A percentile compares a stretch with the other conserved stretches of the same genome.
These are phyloP conservation scores for Talaromyces thailandensis DNA, from an alignment of 495 filamentous ascomycete species.

Conservation along the genomic window DNA sequence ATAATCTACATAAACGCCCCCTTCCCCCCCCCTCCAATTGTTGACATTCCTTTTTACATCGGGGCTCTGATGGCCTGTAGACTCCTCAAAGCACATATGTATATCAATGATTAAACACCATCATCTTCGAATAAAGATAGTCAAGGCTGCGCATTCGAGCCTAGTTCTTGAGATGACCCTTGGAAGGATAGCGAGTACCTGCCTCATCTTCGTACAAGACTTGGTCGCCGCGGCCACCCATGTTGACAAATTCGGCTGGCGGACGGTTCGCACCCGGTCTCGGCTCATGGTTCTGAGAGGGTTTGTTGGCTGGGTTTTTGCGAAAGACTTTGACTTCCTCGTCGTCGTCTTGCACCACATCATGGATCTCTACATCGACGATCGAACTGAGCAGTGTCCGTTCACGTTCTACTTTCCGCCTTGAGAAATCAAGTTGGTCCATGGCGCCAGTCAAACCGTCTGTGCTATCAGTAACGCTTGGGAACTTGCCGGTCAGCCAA, in stretches of 20 bases:
- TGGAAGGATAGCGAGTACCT: constrained; percentile 24
- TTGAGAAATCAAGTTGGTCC: constrained; percentile 71
- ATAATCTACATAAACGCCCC: constrained; percentile 7
- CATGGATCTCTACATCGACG: constrained; percentile 65
- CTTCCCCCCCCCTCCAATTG: no score
- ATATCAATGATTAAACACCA: background rate
- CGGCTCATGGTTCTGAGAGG: constrained; percentile 41
- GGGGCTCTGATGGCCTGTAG: constrained; percentile 1
- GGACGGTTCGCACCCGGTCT: constrained; percentile 55
- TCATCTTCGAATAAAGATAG: background rate
- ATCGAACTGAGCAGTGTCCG: constrained; percentile 76
- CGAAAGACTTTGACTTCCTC: constrained; percentile 65
- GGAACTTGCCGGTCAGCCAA: constrained; percentile 58
- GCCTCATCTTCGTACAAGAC: constrained; percentile 58
- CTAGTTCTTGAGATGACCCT: background rate
- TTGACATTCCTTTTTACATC: constrained; percentile 5
- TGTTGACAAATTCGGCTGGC: constrained; percentile 65
- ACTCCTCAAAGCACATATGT: background rate
- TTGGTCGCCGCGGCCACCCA: constrained; percentile 80
- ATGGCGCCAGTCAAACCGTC: constrained; percentile 82
- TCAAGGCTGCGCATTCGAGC: background rate
- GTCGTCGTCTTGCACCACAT: constrained; percentile 46
- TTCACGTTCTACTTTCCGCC: constrained; percentile 69
- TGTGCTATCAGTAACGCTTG: constrained; percentile 67
- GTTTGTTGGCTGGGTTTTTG: constrained; percentile 57